Conservation (phyloP, 495 filamentous ascomycete genomes). For the Daldinia decipiens region DNA sequence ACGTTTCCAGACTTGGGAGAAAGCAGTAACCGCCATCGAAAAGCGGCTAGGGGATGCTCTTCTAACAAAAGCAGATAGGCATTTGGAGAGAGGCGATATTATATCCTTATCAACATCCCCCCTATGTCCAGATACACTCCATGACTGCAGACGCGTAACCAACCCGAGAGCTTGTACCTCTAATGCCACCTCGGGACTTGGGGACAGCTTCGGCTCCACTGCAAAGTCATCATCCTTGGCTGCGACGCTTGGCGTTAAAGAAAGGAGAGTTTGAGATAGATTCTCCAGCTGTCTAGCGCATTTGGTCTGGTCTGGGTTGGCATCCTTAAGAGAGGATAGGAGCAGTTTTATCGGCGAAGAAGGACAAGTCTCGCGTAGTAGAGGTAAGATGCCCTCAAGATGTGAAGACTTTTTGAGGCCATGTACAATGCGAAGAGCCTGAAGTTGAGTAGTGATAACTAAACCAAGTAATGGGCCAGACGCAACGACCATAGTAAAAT, state of each 20-base stretch:
- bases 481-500: slow-evolving; percentile 59
- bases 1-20: slow-evolving; percentile 45
- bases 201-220: slow-evolving; percentile 58
- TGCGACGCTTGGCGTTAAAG: slow-evolving; percentile 68
- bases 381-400: slow-evolving; percentile 60
- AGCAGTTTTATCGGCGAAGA: slow-evolving; percentile 77
- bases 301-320: slow-evolving; percentile 63
- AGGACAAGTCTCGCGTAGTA: slow-evolving; percentile 55
- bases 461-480: slow-evolving; percentile 58
- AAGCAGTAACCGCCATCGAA: slow-evolving; percentile 41
- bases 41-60: slow-evolving; percentile 55
- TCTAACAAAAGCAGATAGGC: slow-evolving; percentile 68
- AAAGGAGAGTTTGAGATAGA: slow-evolving; percentile 72
- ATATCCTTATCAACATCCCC: slow-evolving; percentile 75
- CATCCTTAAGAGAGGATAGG: slow-evolving; percentile 59
- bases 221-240: slow-evolving; percentile 61
- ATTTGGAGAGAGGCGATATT: slow-evolving; percentile 73
- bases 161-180: slow-evolving; percentile 75
- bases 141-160: slow-evolving; percentile 71
- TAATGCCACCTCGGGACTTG: slow-evolving; percentile 69
- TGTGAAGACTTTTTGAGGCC: slow-evolving; percentile 60
- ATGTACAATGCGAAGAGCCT: slow-evolving; percentile 61
- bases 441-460: slow-evolving; percentile 64
- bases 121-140: slow-evolving; percentile 75
- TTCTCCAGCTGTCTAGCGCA: slow-evolving; percentile 74